Percentiles rank a stretch among this genome's conserved stretches.
Evolutionary conservation across 1,139 yeast species (phyloP).

Genomic region (Oligophagozyma castellii): DNA sequence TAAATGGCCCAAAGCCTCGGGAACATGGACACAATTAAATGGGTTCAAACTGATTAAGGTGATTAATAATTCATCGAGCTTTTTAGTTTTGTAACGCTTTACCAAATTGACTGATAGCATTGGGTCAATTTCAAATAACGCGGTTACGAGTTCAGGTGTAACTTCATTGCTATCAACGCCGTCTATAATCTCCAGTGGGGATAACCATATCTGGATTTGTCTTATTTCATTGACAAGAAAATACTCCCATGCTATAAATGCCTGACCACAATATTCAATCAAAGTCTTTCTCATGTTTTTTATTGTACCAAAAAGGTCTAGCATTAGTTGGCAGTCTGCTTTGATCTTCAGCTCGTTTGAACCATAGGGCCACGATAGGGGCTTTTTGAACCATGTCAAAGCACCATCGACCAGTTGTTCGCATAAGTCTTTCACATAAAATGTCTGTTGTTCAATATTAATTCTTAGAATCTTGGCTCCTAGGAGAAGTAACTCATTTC

Average conservation of each 20-base stretch:
- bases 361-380: constrained; percentile 69
- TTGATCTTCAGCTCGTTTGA: constrained; percentile 60
- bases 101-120: constrained; percentile 60
- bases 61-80: constrained; percentile 33
- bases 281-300: constrained; percentile 9
- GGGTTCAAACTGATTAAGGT: constrained; percentile 44
- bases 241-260: constrained; percentile 23
- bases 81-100: constrained; percentile 37
- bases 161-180: constrained; percentile 17
- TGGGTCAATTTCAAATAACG: constrained; percentile 61
- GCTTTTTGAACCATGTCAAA: constrained; percentile 63
- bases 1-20: constrained; percentile 52
- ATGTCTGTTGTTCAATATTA: constrained; percentile 34
- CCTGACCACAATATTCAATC: constrained; percentile 9
- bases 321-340: constrained; percentile 51
- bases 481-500: constrained; percentile 64
- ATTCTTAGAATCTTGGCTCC: constrained; percentile 51
- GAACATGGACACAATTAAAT: constrained; percentile 41
- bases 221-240: constrained; percentile 69
- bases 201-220: constrained; percentile 65
- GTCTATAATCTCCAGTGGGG: constrained; percentile 44
- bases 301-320: constrained; percentile 33
- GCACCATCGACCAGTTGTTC: constrained; percentile 49
- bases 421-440: constrained; percentile 34
- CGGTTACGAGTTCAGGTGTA: constrained; percentile 21